Conservation (phyloP, 164 flowering plant genomes). For the Stephania cephalantha region DNA sequence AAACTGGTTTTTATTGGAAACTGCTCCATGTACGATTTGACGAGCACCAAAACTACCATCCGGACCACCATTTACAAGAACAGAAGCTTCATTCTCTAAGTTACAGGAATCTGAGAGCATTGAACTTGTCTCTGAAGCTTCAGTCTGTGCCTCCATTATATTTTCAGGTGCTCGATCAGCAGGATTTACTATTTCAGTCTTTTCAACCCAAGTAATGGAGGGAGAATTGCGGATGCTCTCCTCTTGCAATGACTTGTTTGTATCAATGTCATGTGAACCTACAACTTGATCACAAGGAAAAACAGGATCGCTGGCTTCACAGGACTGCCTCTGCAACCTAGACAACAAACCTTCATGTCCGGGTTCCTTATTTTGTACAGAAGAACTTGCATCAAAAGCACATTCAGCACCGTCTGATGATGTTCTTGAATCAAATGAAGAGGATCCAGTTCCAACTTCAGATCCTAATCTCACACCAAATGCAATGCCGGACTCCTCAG, state of each 20-base stretch:
- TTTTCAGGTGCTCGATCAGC: slow-evolving; percentile 10
- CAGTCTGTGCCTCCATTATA: slow-evolving; percentile 15
- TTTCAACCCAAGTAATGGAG: slow-evolving; percentile 70
- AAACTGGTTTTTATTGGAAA: slow-evolving; percentile 20
- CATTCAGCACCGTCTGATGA: slow-evolving; percentile 38
- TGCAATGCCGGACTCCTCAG: slow-evolving; percentile 36
- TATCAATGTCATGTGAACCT: slow-evolving; percentile 22
- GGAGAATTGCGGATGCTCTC: slow-evolving; percentile 31
- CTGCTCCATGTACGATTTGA: slow-evolving; percentile 17
- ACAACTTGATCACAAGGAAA: slow-evolving; percentile 22
- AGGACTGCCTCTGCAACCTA: slow-evolving; percentile 16
- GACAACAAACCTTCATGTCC: slow-evolving; percentile 28
- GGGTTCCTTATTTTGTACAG: slow-evolving; percentile 32
- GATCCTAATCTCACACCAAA: slow-evolving; percentile 33
- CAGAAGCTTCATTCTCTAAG: slow-evolving; percentile 18
- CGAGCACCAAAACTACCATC: slow-evolving; percentile 22
- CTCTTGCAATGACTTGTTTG: slow-evolving; percentile 23
- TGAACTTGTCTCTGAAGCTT: slow-evolving; percentile 22
- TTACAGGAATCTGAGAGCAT: slow-evolving; percentile 17
- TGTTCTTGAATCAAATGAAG: slow-evolving; percentile 20
- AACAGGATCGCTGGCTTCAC: slow-evolving; percentile 25
- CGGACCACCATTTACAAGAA: slow-evolving; percentile 16
- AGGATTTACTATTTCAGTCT: slow-evolving; percentile 54
- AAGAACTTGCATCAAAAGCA: slow-evolving; percentile 30
- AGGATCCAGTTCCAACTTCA: slow-evolving; percentile 34